Evolutionary conservation across 2,329 filamentous ascomycete species (phyloP).

Genomic region (Metarhizium brunneum): DNA sequence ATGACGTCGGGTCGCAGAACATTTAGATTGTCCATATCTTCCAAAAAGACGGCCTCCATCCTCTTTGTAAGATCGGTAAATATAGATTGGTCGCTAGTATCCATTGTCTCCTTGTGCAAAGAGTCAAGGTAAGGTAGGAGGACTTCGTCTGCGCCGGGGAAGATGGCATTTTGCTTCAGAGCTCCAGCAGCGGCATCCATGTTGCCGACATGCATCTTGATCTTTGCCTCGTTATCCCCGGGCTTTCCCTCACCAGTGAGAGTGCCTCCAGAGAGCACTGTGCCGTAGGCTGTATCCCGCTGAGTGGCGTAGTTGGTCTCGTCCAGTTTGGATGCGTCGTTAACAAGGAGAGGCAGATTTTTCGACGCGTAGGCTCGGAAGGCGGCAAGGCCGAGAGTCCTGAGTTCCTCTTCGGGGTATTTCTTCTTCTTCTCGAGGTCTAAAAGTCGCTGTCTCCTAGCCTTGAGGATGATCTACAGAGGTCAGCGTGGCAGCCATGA

Average conservation of each 20-base stretch:
- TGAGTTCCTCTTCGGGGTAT: constrained; percentile 36
- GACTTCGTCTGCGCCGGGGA: constrained; percentile 53
- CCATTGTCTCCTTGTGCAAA: constrained; percentile 51
- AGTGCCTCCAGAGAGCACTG: constrained; percentile 45
- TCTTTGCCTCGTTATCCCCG: constrained; percentile 73
- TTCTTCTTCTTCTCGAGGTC: constrained; percentile 67
- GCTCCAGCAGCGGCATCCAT: constrained; percentile 42
- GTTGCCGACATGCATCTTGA: constrained; percentile 78
- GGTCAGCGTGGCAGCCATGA: background rate
- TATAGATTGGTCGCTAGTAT: constrained; percentile 57
- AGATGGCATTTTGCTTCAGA: constrained; percentile 38
- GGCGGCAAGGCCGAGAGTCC: constrained; percentile 39
- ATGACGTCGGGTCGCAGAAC: constrained; percentile 73
- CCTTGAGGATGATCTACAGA: constrained; percentile 45
- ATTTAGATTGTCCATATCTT: constrained; percentile 81
- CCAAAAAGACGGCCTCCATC: constrained; percentile 80
- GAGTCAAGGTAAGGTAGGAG: constrained; percentile 76
- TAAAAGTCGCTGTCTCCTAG: constrained; percentile 72
- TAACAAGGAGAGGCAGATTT: constrained; percentile 43
- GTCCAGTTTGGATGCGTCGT: constrained; percentile 33
- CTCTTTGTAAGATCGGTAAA: constrained; percentile 80
- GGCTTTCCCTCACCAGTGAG: constrained; percentile 49
- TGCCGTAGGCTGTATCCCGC: constrained; percentile 43
- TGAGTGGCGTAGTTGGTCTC: constrained; percentile 39
- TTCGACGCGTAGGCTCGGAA: constrained; percentile 47